Base-by-base conservation (phyloP, 2,329 filamentous ascomycete genomes). In the Talaromyces sp. region DNA sequence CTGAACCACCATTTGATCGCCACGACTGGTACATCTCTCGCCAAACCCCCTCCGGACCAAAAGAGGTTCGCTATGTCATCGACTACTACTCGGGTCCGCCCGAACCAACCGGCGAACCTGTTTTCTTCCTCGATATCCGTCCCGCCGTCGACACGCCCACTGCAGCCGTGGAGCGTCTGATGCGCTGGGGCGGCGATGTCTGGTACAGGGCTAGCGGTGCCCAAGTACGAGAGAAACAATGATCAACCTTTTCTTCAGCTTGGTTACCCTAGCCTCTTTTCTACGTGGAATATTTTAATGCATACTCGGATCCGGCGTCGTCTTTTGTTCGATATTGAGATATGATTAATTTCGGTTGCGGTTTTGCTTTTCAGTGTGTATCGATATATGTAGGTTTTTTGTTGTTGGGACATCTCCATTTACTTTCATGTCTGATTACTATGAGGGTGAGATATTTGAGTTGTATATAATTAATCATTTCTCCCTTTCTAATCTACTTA, bases 11-110 rank as follows among this genome's bases (percentile, higher is more conserved):
- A 1, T 99, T 99, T 72, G 95, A 99, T 78, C 88, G 95, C 67
- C 95, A 99, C 76, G 95, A 99, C 76, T 99, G 95, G 95, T 98
- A 90, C 74, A 91, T 99, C 48, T 85, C 91, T 69, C 85, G 95
- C 68, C 85, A 89, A 39, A 79, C 85, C 58, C 80, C 82, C 5
- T 83, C 88, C 62, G 91, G 91, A 33, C 76, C 88, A 65, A 90
- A 89, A 75, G 89, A 97, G 81, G 83, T 97, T 54, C 87, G 95
- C 72, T 99, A 99, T 76, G 88, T 99, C 64, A 99, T 99, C 75
- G 95, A 99, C 78, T 98, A 97, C 79, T 98, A 98, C 78, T 89
- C 90, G 39, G 94, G 88, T 6, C 88, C 89, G 27, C 89, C 90
- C 1, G 92, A 96, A 73, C 87, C 89, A 2, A 91, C 87, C 0